Base-by-base conservation (phyloP, 2,329 filamentous ascomycete species). In the Apiospora kogelbergensis region DNA sequence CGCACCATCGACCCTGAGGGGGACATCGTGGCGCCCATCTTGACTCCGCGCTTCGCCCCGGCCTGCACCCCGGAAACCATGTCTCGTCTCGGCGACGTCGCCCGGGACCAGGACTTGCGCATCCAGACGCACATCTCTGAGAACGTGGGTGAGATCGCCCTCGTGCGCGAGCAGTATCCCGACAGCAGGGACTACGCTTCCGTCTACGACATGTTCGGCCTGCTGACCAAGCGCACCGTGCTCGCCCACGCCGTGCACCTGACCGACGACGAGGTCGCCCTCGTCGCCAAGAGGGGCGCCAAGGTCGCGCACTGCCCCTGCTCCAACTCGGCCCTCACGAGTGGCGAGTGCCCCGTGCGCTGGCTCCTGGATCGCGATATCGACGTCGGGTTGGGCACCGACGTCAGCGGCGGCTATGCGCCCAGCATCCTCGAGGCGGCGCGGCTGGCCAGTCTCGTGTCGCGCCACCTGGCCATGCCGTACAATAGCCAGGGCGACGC, bases 111-210 rank as follows among this genome's bases (percentile, higher is more conserved):
- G 3, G 81, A 84, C 33, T 82, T 95, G 3, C 91, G 91, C 0
- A 85, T 95, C 45, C 95, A 98, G 82, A 98, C 95, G 7, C 95
- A 98, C 81, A 89, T 98, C 68, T 92, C 91, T 0, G 95, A 98
- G 79, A 98, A 97, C 79, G 82, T 81, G 15, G 82, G 83, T 73
- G 95, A 98, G 81, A 83, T 95, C 45, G 83, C 82, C 3, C 86
- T 97, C 0, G 95, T 98, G 1, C 79, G 82, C 20, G 74, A 88
- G 11, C 76, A 95, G 60, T 97, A 97, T 80, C 91, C 93, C 0
- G 81, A 86, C 0, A 80, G 82, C 42, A 77, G 78, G 2, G 86
- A 84, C 20, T 98, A 98, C 78, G 85, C 94, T 0, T 85, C 86
- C 41, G 92, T 97, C 30, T 98, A 98, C 81, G 94, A 97, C 73